Conservation (phyloP, 371 early-diverging fungal species). For the Mucor indicus region DNA sequence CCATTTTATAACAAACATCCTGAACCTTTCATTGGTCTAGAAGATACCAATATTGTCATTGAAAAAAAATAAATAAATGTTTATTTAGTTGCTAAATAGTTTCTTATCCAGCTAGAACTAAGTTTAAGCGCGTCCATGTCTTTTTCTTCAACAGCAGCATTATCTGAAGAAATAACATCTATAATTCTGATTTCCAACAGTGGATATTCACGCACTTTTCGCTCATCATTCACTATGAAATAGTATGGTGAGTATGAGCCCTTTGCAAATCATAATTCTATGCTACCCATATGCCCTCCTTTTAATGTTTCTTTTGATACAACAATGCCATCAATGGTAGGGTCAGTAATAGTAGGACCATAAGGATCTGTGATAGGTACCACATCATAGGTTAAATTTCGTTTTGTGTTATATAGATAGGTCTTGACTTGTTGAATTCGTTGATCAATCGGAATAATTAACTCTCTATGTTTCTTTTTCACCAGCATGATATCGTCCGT, state of each 20-base stretch:
- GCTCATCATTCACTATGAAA: conserved; percentile 61
- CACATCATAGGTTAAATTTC: conserved; percentile 56
- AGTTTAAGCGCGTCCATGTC: conserved; percentile 60
- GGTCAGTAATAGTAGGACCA: conserved; percentile 85
- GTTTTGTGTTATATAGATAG: conserved; percentile 57
- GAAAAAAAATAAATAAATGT: conserved; percentile 8
- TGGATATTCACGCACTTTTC: conserved; percentile 43
- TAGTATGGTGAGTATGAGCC: neutral
- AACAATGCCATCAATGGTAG: conserved; percentile 75
- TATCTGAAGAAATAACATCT: conserved; percentile 65
- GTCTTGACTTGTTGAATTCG: conserved; percentile 42
- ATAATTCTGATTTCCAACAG: conserved; percentile 71
- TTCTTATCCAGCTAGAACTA: conserved; percentile 68
- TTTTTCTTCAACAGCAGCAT: conserved; percentile 24
- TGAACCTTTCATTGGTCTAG: conserved; percentile 13
- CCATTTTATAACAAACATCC: conserved; percentile 24
- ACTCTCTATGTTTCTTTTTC: conserved; percentile 68
- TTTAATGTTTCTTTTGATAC: conserved; percentile 85
- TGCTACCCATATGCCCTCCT: conserved; percentile 71
- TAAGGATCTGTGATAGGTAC: conserved; percentile 80
- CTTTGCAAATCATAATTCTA: neutral
- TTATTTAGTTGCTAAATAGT: conserved; percentile 33
- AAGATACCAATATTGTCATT: conserved; percentile 6
- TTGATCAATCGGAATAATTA: conserved; percentile 66
- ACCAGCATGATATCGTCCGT: conserved; percentile 68